phyloP scores from a whole-genome alignment of 192 early-diverging fungal species.

The Chytriomyces hyalinus region DNA sequence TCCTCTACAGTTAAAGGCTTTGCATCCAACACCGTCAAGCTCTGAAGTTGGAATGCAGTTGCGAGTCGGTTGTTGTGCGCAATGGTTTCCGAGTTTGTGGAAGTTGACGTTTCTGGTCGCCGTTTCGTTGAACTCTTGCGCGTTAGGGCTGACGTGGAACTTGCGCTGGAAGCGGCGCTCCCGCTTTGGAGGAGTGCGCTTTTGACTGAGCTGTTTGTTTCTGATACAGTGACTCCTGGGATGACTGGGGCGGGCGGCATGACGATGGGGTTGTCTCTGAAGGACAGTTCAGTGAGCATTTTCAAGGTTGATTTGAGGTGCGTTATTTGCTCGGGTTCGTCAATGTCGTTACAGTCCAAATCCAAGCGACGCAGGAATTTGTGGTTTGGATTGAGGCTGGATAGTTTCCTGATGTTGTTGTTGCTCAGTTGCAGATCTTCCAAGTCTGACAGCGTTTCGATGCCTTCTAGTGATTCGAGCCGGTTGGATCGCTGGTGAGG shows the following conservation, averaged over 20 bases:
- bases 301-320: conserved; percentile 34
- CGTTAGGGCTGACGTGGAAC: not conserved
- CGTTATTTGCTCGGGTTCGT: conserved; percentile 31
- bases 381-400: conserved; percentile 32
- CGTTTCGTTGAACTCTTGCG: not conserved
- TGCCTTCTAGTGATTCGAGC: conserved; percentile 44
- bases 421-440: conserved; percentile 46
- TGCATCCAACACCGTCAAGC: conserved; percentile 50
- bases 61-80: conserved; percentile 39
- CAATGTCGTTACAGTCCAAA: conserved; percentile 46
- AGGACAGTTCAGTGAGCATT: conserved; percentile 43
- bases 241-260: conserved; percentile 24
- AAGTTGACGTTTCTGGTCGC: not conserved
- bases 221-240: conserved; percentile 21
- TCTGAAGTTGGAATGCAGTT: conserved; percentile 47
- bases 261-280: conserved; percentile 46
- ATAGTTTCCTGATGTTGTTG: conserved; percentile 49
- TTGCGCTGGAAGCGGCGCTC: not conserved
- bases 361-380: conserved; percentile 40
- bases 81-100: conserved; percentile 3
- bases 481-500: conserved; percentile 35
- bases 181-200: not conserved
- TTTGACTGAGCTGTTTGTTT: not conserved
- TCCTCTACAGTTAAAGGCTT: conserved; percentile 54
- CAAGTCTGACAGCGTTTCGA: conserved; percentile 49